Evolutionary conservation across 305 asterid species (phyloP), one percentile per base, ranked within the genome.

Genomic region (Fraxinus albicans): DNA sequence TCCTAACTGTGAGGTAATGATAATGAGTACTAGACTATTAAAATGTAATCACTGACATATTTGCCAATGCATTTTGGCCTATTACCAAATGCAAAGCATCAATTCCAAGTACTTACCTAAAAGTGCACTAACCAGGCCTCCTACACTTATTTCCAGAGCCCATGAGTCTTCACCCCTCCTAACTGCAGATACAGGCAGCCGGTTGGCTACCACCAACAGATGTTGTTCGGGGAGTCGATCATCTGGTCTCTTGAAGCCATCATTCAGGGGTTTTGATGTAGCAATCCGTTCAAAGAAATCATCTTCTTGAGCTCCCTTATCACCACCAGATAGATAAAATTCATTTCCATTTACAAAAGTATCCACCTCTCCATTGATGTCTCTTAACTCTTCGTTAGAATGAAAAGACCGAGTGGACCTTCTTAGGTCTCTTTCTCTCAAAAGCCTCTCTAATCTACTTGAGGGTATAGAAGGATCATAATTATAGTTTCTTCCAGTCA

Each of bases 61-160:
- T 63, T 33, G 53, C 69, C 75, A 77, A 70, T 13, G 53, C 25
- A 44, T 29, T 74, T 40, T 58, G 47, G 15, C 50, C 33, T 19
- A 76, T 65, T 53, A 8, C 60, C 63, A 50, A 78, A 83, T 31
- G 77, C 23, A 33, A 5, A 86, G 31, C 79, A 58, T 29, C 58
- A 80, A 75, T 53, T 78, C 70, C n/a, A 19, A 50, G 25, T 70
- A 65, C 90, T 90, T 89, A 94, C 97, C 98, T 84, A 94, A 79
- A 85, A 93, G 94, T 35, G 98, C 98, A 73, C 93, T 91, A 78
- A 95, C 98, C 73, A 95, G 87, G 80, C 98, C 96, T 79, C 98
- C 97, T 35, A 89, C 97, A 86, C 97, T 93, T 76, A 93, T 88
- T 80, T 95, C 98, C 85, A 95, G 93, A 6, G 89, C 72, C 98